Evolutionary conservation across 371 early-diverging fungal genomes (phyloP).

Genomic region (Saksenaea oblongispora): DNA sequence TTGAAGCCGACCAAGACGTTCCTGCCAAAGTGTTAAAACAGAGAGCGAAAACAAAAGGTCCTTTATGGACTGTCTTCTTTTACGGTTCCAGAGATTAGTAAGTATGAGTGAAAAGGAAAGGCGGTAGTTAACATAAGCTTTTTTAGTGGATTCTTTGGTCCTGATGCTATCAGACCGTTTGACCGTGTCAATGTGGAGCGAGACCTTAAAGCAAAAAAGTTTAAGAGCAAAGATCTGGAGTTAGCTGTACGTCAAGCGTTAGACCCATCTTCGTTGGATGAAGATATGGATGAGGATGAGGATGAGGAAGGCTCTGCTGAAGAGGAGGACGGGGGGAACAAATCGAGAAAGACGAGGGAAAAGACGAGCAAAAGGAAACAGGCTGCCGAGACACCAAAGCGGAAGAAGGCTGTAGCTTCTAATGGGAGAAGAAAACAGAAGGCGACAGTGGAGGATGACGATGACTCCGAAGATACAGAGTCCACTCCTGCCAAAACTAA

Average conservation of each 20-base stretch:
- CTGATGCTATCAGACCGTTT: conserved; percentile 49
- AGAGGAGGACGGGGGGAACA: conserved; percentile 12
- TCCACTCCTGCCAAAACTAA: conserved; percentile 20
- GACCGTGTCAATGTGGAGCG: conserved; percentile 40
- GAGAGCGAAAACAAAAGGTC: conserved; percentile 55
- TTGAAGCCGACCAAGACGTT: conserved; percentile 57
- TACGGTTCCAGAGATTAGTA: conserved; percentile 77
- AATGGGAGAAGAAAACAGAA: conserved; percentile 15
- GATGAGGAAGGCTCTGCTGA: conserved; percentile 27
- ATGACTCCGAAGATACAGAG: conserved; percentile 14
- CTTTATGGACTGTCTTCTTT: conserved; percentile 66
- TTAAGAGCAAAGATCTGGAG: conserved; percentile 52
- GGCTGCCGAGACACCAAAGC: conserved; percentile 11
- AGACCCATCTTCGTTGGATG: conserved; percentile 24
- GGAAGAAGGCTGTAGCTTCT: conserved; percentile 6
- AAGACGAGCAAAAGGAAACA: conserved; percentile 9
- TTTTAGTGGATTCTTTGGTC: conserved; percentile 53
- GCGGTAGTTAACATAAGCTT: neutral
- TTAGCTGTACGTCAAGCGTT: conserved; percentile 48
- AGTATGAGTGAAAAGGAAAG: conserved; percentile 25
- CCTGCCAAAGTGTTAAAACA: conserved; percentile 57
- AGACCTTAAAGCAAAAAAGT: conserved; percentile 53
- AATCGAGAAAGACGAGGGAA: conserved; percentile 9
- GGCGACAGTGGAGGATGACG: conserved; percentile 14
- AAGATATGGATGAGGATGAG: conserved; percentile 21